Evolutionary conservation across 2,329 filamentous ascomycete species (phyloP).

Genomic region (Tolypocladium paradoxum): DNA sequence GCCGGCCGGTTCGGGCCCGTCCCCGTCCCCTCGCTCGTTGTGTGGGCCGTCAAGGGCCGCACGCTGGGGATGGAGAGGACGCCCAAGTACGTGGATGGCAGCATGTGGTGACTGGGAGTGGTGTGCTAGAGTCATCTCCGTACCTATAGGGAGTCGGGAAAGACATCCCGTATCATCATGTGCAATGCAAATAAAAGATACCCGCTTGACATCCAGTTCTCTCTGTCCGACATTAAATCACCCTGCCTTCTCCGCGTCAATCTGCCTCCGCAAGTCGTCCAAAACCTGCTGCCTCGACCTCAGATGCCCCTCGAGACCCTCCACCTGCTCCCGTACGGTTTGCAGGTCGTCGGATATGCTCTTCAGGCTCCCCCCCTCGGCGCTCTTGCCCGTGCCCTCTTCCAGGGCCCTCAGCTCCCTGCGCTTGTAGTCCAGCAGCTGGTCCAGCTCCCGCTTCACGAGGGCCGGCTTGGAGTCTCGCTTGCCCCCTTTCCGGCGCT

Average conservation of each 20-base stretch:
- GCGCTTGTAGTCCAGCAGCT: conserved; percentile 90
- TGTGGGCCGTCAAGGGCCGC: conserved; percentile 41
- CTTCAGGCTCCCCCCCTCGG: conserved; percentile 62
- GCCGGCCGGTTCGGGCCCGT: conserved; percentile 35
- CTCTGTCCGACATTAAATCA: conserved; percentile 18
- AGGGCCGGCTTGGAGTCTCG: conserved; percentile 77
- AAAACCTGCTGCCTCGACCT: conserved; percentile 64
- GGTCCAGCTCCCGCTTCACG: conserved; percentile 88
- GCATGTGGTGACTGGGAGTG: conserved; percentile 26
- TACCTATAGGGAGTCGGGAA: background rate
- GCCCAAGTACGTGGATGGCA: conserved; percentile 35
- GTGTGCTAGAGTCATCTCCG: background rate
- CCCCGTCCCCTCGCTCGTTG: conserved; percentile 38
- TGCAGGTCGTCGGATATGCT: conserved; percentile 75
- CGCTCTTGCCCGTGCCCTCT: conserved; percentile 56
- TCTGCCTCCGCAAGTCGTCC: conserved; percentile 65
- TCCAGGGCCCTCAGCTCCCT: conserved; percentile 66
- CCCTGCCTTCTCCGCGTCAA: conserved; percentile 72
- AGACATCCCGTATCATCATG: no score
- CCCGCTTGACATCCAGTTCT: background rate
- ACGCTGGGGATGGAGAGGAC: conserved; percentile 35
- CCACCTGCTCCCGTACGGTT: conserved; percentile 88
- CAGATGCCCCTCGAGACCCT: conserved; percentile 77
- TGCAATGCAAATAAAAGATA: no score
- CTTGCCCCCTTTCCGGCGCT: conserved; percentile 51